These are phyloP conservation scores for Verticillium longisporum DNA, from an alignment of 2,329 filamentous ascomycete genomes.

Conservation along the genomic window DNA sequence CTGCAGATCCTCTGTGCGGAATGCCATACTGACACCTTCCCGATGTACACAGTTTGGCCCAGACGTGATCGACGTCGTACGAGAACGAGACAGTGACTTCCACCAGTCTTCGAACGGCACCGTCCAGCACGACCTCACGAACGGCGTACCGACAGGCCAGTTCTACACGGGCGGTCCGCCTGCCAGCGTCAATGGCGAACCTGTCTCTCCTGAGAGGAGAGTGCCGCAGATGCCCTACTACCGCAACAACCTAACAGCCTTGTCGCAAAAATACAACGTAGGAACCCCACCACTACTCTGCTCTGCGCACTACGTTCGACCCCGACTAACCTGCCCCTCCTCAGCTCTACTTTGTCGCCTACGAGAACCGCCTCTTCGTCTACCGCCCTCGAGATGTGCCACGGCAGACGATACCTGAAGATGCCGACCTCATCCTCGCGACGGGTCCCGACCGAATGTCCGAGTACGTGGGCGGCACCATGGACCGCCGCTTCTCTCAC, in stretches of 20 bases:
- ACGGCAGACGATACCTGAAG: conserved; percentile 38
- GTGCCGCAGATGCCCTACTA: conserved; percentile 25
- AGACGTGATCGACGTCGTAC: conserved; percentile 23
- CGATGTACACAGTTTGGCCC: conserved; percentile 25
- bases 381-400: conserved; percentile 41
- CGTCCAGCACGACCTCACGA: conserved; percentile 16
- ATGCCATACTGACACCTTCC: too few relatives aligned
- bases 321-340: not conserved
- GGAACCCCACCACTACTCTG: conserved; percentile 10
- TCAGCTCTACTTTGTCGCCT: conserved; percentile 56
- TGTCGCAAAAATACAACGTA: conserved; percentile 53
- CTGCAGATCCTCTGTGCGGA: not conserved
- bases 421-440: conserved; percentile 43
- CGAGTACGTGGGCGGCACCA: conserved; percentile 38
- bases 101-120: conserved; percentile 10
- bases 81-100: conserved; percentile 22
- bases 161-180: conserved; percentile 2
- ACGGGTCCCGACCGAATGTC: conserved; percentile 34
- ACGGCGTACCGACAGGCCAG: conserved; percentile 8
- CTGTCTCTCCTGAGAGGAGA: conserved; percentile 5
- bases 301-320: not conserved
- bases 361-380: conserved; percentile 49
- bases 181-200: not conserved
- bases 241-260: conserved; percentile 49
- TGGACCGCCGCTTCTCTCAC: conserved; percentile 48